These are phyloP conservation scores for Monosporascus sp. DNA, from an alignment of 2,329 filamentous ascomycete genomes.

Conservation along the genomic window DNA sequence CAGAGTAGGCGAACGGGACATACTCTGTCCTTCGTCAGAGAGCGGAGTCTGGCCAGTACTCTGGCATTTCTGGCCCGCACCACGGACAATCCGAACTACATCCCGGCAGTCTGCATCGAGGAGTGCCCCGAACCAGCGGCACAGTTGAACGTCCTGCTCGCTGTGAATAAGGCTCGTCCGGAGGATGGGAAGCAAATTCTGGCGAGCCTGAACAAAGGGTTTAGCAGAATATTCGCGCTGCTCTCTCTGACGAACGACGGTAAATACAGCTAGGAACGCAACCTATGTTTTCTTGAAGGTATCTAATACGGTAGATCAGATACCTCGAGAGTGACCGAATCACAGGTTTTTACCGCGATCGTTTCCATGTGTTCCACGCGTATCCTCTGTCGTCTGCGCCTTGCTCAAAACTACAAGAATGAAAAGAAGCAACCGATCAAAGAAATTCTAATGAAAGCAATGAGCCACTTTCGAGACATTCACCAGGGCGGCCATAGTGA, in stretches of 20 bases:
- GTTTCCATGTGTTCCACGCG: slow-evolving; percentile 26
- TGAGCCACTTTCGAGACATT: slow-evolving; percentile 1
- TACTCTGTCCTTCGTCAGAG: slow-evolving; percentile 26
- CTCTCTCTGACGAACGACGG: slow-evolving; percentile 6
- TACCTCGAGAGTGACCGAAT: slow-evolving; percentile 3
- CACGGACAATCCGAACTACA: slow-evolving; percentile 22
- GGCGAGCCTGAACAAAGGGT: slow-evolving; percentile 4
- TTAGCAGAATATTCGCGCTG: slow-evolving; percentile 12
- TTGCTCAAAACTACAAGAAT: slow-evolving; percentile 2
- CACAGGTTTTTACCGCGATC: slow-evolving; percentile 20
- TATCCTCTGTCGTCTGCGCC: slow-evolving; percentile 23
- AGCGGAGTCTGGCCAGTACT: slow-evolving; percentile 22
- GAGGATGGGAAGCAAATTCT: slow-evolving; percentile 15
- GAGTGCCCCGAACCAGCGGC: slow-evolving; percentile 11
- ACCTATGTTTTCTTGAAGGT: neutral
- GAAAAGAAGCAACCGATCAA: slow-evolving; percentile 7
- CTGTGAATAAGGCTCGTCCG: slow-evolving; percentile 23
- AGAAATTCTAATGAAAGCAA: slow-evolving; percentile 3
- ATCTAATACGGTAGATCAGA: slow-evolving; percentile 1
- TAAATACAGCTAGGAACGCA: too few relatives aligned
- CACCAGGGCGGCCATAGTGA: neutral
- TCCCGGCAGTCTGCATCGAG: slow-evolving; percentile 29
- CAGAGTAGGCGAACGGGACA: slow-evolving; percentile 10
- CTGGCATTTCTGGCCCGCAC: slow-evolving; percentile 30
- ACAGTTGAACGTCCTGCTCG: slow-evolving; percentile 23